phyloP scores from a whole-genome alignment of 2,329 filamentous ascomycete species.

The Penicillium janthinellum region DNA sequence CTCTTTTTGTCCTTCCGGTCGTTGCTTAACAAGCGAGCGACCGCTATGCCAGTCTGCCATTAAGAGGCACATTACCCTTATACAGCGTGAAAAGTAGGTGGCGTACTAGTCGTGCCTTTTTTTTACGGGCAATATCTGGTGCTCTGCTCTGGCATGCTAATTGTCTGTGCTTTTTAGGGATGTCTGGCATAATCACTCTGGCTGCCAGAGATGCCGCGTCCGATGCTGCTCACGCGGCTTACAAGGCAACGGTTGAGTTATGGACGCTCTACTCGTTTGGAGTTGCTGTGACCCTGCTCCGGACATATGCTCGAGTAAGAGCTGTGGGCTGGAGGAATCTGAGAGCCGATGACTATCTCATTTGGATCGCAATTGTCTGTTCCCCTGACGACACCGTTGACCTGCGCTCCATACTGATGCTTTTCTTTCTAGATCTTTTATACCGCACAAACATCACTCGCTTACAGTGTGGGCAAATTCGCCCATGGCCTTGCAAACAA shows the following conservation, averaged over 20 bases:
- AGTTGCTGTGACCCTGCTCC: constrained; percentile 28
- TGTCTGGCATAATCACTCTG: background rate
- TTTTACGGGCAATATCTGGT: background rate
- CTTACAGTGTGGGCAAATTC: constrained; percentile 49
- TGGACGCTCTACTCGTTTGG: constrained; percentile 33
- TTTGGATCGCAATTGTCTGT: constrained; percentile 54
- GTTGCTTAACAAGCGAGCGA: background rate
- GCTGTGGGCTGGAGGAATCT: constrained; percentile 29
- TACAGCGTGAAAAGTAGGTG: background rate
- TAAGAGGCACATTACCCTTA: background rate
- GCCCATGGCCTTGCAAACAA: constrained; percentile 58
- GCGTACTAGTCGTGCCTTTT: background rate
- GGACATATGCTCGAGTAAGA: constrained; percentile 43
- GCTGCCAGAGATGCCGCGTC: constrained; percentile 19
- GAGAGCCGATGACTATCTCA: constrained; percentile 56
- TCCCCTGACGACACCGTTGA: no score
- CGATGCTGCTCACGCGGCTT: constrained; percentile 9
- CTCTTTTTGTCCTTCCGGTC: background rate
- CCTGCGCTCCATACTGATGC: constrained; percentile 11
- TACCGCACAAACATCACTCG: constrained; percentile 49
- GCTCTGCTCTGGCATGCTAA: background rate
- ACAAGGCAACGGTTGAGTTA: constrained; percentile 22
- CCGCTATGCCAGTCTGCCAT: background rate
- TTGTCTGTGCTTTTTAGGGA: background rate
- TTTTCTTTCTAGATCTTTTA: constrained; percentile 48